Evolutionary conservation across 768 basidiomycete genomes (phyloP).

Genomic region (Serendipita vermifera): DNA sequence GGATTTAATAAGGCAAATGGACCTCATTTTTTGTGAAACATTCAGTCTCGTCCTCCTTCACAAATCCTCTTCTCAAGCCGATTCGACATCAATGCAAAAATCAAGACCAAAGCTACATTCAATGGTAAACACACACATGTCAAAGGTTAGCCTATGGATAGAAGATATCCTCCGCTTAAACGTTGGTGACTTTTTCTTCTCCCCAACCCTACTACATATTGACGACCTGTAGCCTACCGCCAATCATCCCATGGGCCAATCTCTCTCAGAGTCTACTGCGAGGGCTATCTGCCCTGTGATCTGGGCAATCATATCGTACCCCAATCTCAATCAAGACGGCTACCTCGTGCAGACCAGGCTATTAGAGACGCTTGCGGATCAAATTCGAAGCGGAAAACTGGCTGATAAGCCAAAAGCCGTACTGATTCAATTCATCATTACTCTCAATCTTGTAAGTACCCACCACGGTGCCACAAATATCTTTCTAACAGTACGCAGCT

Average conservation of each 20-base stretch:
- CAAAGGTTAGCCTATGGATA: neutral
- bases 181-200: neutral
- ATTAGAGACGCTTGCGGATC: slow-evolving; percentile 16
- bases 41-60: no score
- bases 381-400: slow-evolving; percentile 43
- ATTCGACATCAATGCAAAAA: no score
- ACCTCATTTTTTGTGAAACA: no score
- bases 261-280: no score
- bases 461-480: neutral
- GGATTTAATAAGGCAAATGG: no score
- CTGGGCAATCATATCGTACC: no score
- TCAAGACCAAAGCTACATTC: no score
- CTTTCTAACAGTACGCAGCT: slow-evolving; percentile 32
- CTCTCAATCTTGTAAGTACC: slow-evolving; percentile 50
- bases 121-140: neutral
- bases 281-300: no score
- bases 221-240: neutral
- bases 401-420: slow-evolving; percentile 49
- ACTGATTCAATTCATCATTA: slow-evolving; percentile 63
- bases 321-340: slow-evolving; percentile 10
- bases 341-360: slow-evolving; percentile 15
- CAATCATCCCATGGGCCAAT: neutral
- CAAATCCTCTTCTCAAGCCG: no score
- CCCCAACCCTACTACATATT: neutral
- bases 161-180: neutral